Percentiles rank a stretch among this genome's conserved stretches.
Evolutionary conservation across 2,329 filamentous ascomycete genomes (phyloP).

Genomic region (Curvularia sp.): DNA sequence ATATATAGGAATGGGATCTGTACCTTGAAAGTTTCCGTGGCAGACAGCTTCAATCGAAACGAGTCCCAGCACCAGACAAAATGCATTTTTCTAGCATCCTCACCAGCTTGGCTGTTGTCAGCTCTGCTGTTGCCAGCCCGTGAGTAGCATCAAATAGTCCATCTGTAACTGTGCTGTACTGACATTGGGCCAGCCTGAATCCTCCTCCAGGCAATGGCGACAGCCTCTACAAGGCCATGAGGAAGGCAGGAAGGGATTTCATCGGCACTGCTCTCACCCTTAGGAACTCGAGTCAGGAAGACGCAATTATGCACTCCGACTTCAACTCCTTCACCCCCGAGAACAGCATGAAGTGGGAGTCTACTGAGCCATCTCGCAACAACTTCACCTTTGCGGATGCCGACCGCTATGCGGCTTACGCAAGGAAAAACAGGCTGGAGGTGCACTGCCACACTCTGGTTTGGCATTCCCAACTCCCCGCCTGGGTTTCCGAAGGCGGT

Average conservation of each 20-base stretch:
- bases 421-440: constrained; percentile 44
- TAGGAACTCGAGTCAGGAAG: constrained; percentile 33
- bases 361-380: constrained; percentile 46
- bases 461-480: constrained; percentile 52
- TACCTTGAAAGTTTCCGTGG: constrained; percentile 9
- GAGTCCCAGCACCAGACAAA: constrained; percentile 12
- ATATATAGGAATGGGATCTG: constrained; percentile 12
- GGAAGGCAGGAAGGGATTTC: constrained; percentile 31
- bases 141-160: neutral
- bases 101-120: constrained; percentile 31
- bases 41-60: constrained; percentile 11
- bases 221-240: constrained; percentile 38
- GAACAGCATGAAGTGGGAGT: constrained; percentile 46
- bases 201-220: constrained; percentile 19
- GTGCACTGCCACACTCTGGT: constrained; percentile 53
- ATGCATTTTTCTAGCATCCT: constrained; percentile 41
- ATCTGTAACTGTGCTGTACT: neutral
- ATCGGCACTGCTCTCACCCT: constrained; percentile 39
- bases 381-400: constrained; percentile 50
- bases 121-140: constrained; percentile 33
- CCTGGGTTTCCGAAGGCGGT: constrained; percentile 48
- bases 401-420: constrained; percentile 47
- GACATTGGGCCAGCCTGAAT: constrained; percentile 7
- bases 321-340: constrained; percentile 41
- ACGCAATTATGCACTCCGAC: constrained; percentile 35